Evolutionary conservation across 352 stramenopile species (phyloP), one percentile per base, ranked within the genome.

Genomic region (Thalassiosira livingstoniorum): DNA sequence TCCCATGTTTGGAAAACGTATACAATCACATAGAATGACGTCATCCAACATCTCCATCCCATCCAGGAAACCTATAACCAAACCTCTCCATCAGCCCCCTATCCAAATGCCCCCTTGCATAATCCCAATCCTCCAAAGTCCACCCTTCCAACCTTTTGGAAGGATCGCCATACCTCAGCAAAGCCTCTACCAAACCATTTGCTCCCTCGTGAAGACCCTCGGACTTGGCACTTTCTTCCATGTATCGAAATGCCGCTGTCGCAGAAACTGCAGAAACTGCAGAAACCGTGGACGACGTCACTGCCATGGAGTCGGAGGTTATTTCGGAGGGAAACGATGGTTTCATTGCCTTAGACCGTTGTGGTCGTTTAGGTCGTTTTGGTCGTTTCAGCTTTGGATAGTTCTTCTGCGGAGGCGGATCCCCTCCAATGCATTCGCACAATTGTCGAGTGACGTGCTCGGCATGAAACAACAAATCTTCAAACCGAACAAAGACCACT

Each of bases 31-130:
- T n/a, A n/a, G n/a, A n/a, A n/a, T n/a, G n/a, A n/a, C n/a, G n/a
- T n/a, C n/a, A n/a, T n/a, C n/a, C n/a, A 32, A 32, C 27, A 61
- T 32, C 10, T 53, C 35, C 47, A 1, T 53, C 32, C 64, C 42
- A 62, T n/a, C 21, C 3, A 87, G 86, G 57, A 61, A 60, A 72
- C 35, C 25, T 42, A 43, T 78, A 78, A 39, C 70, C 57, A 63
- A 71, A 78, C 29, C 42, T 67, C 39, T 11, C 32, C 53, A 78
- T 78, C 15, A 78, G 42, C 4, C 57, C 32, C 23, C 58, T 13
- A 62, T 71, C 57, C 11, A 79, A 39, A 66, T 66, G 21, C n/a
- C 58, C 51, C 13, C 29, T 72, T 25, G 71, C 61, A 66, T 79
- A 79, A 11, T 37, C 23, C 35, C 45, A 70, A 66, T 79, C 71